A percentile compares a stretch with the other conserved stretches of the same genome.
Conservation (phyloP, 306 rosid genomes). For the Ceratonia siliqua region DNA sequence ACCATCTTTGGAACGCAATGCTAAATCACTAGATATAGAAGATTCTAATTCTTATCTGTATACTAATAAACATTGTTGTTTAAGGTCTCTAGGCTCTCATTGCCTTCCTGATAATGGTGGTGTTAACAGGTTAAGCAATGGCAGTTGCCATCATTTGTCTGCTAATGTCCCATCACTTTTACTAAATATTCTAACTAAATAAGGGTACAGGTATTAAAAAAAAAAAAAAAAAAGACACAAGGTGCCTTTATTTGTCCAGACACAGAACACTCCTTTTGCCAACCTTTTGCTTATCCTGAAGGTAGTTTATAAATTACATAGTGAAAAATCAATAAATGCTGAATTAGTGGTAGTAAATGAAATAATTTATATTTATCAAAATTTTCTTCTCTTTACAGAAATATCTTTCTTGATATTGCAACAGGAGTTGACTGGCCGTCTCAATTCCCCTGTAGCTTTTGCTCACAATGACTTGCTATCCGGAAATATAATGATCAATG, state of each 20-base stretch:
- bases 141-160: background rate
- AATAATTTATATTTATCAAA: constrained; percentile 15
- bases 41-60: background rate
- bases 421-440: constrained; percentile 61
- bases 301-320: constrained; percentile 3
- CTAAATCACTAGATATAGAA: background rate
- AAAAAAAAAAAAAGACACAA: background rate
- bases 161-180: background rate
- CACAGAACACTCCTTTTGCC: background rate
- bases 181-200: background rate
- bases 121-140: background rate
- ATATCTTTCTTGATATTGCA: constrained; percentile 36
- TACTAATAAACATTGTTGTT: background rate
- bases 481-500: constrained; percentile 71
- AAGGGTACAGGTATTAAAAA: background rate
- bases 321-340: background rate
- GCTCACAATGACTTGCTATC: constrained; percentile 69
- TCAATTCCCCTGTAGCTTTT: constrained; percentile 58
- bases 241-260: background rate
- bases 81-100: background rate
- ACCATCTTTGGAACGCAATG: background rate
- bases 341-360: background rate
- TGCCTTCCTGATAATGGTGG: background rate
- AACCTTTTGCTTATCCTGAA: background rate
- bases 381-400: background rate